These are phyloP conservation scores for Bruguiera sexangula DNA, from an alignment of 345 rosid genomes.

Conservation along the genomic window DNA sequence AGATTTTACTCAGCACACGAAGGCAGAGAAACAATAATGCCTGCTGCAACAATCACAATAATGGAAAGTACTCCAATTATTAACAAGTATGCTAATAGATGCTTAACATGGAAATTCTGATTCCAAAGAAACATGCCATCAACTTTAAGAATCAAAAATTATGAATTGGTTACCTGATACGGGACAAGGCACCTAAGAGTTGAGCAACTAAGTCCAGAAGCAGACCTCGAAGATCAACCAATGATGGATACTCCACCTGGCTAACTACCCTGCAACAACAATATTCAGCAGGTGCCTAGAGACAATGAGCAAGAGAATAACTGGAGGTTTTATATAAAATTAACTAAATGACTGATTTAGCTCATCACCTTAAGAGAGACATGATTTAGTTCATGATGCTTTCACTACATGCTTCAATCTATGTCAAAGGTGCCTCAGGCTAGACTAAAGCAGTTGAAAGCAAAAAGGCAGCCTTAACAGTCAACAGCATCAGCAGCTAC, in stretches of 20 bases:
- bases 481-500: not conserved
- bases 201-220: constrained; percentile 97
- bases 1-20: not conserved
- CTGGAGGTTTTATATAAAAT: not conserved
- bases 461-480: too few relatives aligned
- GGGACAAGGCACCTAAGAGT: constrained; percentile 94
- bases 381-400: constrained; percentile 5
- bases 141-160: constrained; percentile 13
- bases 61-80: not conserved
- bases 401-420: constrained; percentile 9
- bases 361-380: not conserved
- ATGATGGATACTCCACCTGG: constrained; percentile 95
- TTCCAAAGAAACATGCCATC: not conserved
- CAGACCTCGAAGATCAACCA: constrained; percentile 95
- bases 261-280: constrained; percentile 78
- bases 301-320: not conserved
- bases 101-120: not conserved
- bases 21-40: not conserved
- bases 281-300: constrained; percentile 13
- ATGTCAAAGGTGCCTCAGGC: not conserved
- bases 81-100: not conserved
- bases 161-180: constrained; percentile 62
- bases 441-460: too few relatives aligned
- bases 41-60: not conserved
- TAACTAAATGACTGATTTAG: not conserved